Evolutionary conservation across 2,329 filamentous ascomycete species (phyloP).

Genomic region (Tolypocladium pustulatum): DNA sequence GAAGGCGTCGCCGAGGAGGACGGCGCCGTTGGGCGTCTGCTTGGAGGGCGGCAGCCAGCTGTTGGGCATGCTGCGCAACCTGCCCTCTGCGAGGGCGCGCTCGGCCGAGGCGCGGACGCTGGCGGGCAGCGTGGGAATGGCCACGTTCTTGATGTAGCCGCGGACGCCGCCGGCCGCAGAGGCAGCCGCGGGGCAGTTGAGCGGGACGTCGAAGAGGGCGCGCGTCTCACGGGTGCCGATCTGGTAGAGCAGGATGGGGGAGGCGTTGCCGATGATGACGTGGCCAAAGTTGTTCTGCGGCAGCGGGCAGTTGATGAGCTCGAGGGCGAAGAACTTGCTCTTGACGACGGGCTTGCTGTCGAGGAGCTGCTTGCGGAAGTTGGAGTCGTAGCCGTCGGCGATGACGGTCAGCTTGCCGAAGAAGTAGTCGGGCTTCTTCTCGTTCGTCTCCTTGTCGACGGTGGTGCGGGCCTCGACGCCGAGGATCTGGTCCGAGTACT

Average conservation of each 20-base stretch:
- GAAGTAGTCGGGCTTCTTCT: constrained; percentile 60
- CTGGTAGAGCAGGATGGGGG: constrained; percentile 85
- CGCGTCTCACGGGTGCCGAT: constrained; percentile 93
- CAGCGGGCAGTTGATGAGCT: constrained; percentile 78
- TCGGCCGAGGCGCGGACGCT: constrained; percentile 63
- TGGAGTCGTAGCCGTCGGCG: constrained; percentile 86
- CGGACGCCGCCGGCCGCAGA: constrained; percentile 72
- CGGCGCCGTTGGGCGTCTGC: constrained; percentile 50
- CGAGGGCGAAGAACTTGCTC: constrained; percentile 87
- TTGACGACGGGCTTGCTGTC: constrained; percentile 56
- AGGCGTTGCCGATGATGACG: constrained; percentile 69
- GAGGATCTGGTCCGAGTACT: constrained; percentile 60
- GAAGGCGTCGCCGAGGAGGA: constrained; percentile 86
- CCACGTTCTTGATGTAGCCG: constrained; percentile 67
- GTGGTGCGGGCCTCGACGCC: constrained; percentile 69
- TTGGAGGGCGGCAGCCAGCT: constrained; percentile 73
- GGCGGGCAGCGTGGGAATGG: constrained; percentile 67
- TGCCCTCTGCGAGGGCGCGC: constrained; percentile 66
- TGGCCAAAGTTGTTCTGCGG: constrained; percentile 70
- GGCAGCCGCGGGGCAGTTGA: constrained; percentile 62
- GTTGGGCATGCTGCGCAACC: constrained; percentile 83
- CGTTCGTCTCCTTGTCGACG: constrained; percentile 38
- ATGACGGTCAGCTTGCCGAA: constrained; percentile 83
- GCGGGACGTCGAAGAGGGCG: constrained; percentile 78
- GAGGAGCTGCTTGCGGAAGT: constrained; percentile 76